phyloP scores from a whole-genome alignment of 306 rosid genomes.

The Cucurbita pepo region DNA sequence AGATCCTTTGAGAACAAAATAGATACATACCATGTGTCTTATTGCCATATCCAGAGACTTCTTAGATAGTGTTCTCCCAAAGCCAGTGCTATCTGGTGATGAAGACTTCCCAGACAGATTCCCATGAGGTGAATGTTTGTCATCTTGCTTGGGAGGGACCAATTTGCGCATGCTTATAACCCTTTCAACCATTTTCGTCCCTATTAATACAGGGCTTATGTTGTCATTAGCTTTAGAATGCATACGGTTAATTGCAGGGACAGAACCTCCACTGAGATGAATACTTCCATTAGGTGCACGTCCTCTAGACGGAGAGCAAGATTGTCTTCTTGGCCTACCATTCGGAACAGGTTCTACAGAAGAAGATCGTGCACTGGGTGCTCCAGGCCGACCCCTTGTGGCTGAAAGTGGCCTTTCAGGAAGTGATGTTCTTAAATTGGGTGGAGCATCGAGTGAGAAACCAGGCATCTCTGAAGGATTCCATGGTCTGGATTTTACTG shows the following conservation, averaged over 20 bases:
- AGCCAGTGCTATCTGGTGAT: conserved; percentile 82
- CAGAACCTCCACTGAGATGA: conserved; percentile 69
- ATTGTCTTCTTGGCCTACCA: conserved; percentile 74
- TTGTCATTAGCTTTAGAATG: conserved; percentile 55
- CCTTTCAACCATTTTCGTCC: conserved; percentile 88
- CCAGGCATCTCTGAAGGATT: conserved; percentile 95
- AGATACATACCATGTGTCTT: conserved; percentile 70
- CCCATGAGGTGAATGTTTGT: conserved; percentile 59
- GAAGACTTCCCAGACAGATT: conserved; percentile 69
- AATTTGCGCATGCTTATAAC: conserved; percentile 84
- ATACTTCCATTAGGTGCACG: conserved; percentile 44
- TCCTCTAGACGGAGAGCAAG: conserved; percentile 97
- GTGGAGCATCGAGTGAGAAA: conserved; percentile 82
- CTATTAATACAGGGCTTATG: conserved; percentile 71
- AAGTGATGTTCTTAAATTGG: conserved; percentile 74
- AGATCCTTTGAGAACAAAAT: not conserved
- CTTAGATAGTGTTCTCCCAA: conserved; percentile 91
- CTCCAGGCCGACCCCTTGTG: conserved; percentile 91
- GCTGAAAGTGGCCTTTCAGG: conserved; percentile 83
- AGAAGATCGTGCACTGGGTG: conserved; percentile 74
- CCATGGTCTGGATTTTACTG: conserved; percentile 83
- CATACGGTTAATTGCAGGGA: conserved; percentile 71
- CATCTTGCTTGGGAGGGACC: conserved; percentile 76
- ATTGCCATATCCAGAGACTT: conserved; percentile 96
- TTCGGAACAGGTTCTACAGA: conserved; percentile 65